Conservation (phyloP, 352 stramenopile species). For the Pythium dissotocum region DNA sequence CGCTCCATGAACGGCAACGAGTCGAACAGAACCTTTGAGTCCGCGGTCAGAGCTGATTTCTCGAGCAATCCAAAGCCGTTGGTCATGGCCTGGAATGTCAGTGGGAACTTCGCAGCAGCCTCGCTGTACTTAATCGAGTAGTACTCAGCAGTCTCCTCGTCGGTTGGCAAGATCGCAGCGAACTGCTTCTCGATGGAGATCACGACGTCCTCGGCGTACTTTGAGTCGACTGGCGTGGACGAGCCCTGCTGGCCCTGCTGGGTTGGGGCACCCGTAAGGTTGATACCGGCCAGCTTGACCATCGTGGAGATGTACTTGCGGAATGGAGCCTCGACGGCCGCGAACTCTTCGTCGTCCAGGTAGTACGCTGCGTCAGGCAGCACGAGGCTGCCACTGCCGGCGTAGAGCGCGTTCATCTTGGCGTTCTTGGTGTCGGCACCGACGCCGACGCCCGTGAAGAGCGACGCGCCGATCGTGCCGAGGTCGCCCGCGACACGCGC, state of each 20-base stretch:
- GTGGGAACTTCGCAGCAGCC: constrained; percentile 40
- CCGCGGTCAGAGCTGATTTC: constrained; percentile 31
- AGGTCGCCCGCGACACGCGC: constrained; percentile 25
- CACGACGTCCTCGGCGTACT: constrained; percentile 34
- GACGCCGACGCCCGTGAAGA: constrained; percentile 71
- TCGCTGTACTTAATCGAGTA: constrained; percentile 86
- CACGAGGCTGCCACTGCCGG: constrained; percentile 64
- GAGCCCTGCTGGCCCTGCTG: constrained; percentile 8
- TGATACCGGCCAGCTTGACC: constrained; percentile 28
- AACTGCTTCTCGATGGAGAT: constrained; percentile 73
- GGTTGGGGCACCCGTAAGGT: not conserved
- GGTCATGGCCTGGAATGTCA: constrained; percentile 39
- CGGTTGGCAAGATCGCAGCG: constrained; percentile 53
- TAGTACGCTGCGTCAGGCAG: constrained; percentile 52
- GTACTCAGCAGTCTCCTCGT: constrained; percentile 46
- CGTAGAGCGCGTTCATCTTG: constrained; percentile 48
- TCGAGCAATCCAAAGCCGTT: constrained; percentile 39
- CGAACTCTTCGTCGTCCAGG: constrained; percentile 13
- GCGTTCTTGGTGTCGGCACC: constrained; percentile 69
- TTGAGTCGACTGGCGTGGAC: not conserved
- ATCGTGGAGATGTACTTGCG: constrained; percentile 40
- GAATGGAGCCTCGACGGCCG: constrained; percentile 9
- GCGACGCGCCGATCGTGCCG: constrained; percentile 31
- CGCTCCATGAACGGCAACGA: constrained; percentile 54
- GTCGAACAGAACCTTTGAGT: constrained; percentile 43